A percentile compares a stretch with the other conserved stretches of the same genome.
phyloP scores from a whole-genome alignment of 139 green algal genomes.

The Yamagishiella unicocca region DNA sequence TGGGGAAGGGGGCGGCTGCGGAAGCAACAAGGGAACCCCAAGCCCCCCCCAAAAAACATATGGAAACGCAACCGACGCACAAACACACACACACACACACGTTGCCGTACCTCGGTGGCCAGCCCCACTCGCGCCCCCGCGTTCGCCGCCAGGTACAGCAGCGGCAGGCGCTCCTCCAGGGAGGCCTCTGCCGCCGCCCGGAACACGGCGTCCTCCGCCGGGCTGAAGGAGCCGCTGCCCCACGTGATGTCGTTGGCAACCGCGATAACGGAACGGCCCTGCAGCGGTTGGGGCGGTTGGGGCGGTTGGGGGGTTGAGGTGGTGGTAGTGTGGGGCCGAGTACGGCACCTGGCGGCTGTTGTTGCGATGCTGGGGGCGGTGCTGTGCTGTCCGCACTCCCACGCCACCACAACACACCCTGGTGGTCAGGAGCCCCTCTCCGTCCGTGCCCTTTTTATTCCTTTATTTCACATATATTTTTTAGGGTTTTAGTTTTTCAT shows the following conservation, averaged over 20 bases:
- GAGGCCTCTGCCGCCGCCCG: slow-evolving; percentile 86
- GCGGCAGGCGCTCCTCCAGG: slow-evolving; percentile 82
- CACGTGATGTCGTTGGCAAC: slow-evolving; percentile 98
- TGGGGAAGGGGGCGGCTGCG: too few species aligned
- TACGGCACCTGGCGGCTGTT: too few species aligned
- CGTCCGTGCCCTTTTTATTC: too few species aligned
- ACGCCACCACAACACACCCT: neutral
- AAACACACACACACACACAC: too few species aligned
- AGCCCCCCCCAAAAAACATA: too few species aligned
- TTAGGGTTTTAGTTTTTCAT: too few species aligned
- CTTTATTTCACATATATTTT: too few species aligned
- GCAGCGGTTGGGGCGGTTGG: neutral
- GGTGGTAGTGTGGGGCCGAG: too few species aligned
- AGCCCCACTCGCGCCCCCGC: slow-evolving; percentile 92
- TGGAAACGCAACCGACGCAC: too few species aligned
- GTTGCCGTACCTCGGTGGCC: slow-evolving; percentile 90
- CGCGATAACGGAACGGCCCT: slow-evolving; percentile 81
- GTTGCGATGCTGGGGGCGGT: too few species aligned
- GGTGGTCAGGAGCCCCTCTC: neutral
- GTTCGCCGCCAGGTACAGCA: slow-evolving; percentile 98
- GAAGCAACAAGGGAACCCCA: too few species aligned
- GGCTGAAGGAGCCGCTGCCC: slow-evolving; percentile 92
- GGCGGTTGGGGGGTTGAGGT: neutral
- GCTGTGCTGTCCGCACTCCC: neutral
- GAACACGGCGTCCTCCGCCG: slow-evolving; percentile 94